Evolutionary conservation across 2,329 filamentous ascomycete genomes (phyloP), one percentile per base, ranked within the genome.

Genomic region (Sarocladium strictum): DNA sequence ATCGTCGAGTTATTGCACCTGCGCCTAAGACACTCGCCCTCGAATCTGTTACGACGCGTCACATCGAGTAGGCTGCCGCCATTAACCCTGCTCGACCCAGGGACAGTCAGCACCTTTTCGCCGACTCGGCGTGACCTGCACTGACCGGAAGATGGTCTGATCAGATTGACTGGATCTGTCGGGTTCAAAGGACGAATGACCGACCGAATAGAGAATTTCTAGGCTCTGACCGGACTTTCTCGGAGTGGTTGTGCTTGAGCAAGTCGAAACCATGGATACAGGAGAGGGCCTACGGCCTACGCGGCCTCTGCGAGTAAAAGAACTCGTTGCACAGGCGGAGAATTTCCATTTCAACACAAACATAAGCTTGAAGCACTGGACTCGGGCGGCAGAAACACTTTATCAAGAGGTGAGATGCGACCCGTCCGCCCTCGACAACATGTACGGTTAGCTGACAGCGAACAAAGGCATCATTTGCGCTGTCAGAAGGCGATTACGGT

Each of bases 401-500:
- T 78, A 87, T 58, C 87, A 90, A 69, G 89, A 96, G 81, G 91
- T 95, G 3, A 17, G 14, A 32, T 29, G 32, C 23, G 11, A 6
- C 4, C n/a, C n/a, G n/a, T n/a, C n/a, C n/a, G n/a, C n/a, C n/a
- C n/a, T 10, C 21, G 6, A 3, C n/a, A 29, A 47, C n/a, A 15
- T n/a, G n/a, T n/a, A n/a, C 19, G 7, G 27, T 3, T n/a, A 23
- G 43, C 63, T 65, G 53, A 65, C 59, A 61, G 38, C 54, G 32
- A 54, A 7, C 37, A 54, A 64, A 97, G 89, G 92, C 90, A 19
- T 79, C 83, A 53, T 90, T 93, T 62, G 96, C 96, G 66, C 80
- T 94, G 63, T 80, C 81, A 40, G 93, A 97, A 69, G 86, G 87
- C 63, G 92, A 97, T 70, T 84, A 90, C 59, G 84, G 91, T 62